Percentiles rank a stretch among this genome's conserved stretches.
phyloP scores from a whole-genome alignment of 768 basidiomycete genomes.

The Kwoniella sp. region DNA sequence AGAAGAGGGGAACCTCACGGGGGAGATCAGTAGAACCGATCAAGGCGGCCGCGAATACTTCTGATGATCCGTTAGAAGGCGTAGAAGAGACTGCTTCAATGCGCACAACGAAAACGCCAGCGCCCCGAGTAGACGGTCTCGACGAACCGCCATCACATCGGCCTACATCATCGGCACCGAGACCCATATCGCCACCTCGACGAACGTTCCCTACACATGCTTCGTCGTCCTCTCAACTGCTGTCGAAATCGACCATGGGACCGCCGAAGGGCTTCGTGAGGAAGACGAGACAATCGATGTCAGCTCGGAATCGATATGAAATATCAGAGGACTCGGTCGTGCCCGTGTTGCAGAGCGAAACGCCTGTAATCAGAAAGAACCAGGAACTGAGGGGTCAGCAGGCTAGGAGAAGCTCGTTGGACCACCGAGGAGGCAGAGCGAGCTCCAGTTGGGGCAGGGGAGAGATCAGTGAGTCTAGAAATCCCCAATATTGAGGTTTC shows the following conservation, averaged over 20 bases:
- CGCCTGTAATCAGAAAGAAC: constrained; percentile 53
- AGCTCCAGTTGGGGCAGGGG: constrained; percentile 51
- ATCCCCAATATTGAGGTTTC: too few relatives aligned
- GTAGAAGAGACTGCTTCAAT: constrained; percentile 22
- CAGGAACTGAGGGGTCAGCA: constrained; percentile 47
- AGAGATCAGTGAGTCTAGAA: constrained; percentile 54
- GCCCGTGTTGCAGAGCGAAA: constrained; percentile 50
- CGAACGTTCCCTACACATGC: constrained; percentile 4
- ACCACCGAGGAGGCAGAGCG: constrained; percentile 48
- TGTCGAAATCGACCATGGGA: constrained; percentile 25
- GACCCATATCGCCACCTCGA: constrained; percentile 38
- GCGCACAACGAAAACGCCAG: constrained; percentile 2
- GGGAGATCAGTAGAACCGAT: constrained; percentile 28
- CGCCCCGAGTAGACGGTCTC: constrained; percentile 27
- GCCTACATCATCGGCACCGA: constrained; percentile 25
- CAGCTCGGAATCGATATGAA: constrained; percentile 13
- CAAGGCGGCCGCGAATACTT: constrained; percentile 28
- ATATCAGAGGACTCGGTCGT: constrained; percentile 39
- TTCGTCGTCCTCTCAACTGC: constrained; percentile 9
- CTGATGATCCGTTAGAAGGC: constrained; percentile 26
- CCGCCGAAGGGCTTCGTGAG: constrained; percentile 36
- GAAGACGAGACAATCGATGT: constrained; percentile 41
- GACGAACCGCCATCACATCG: constrained; percentile 19
- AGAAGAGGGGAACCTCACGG: constrained; percentile 17
- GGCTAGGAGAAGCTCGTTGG: constrained; percentile 44